A percentile compares a stretch with the other conserved stretches of the same genome.
These are phyloP conservation scores for Calocybe cyanea DNA, from an alignment of 768 basidiomycete genomes.

Conservation along the genomic window DNA sequence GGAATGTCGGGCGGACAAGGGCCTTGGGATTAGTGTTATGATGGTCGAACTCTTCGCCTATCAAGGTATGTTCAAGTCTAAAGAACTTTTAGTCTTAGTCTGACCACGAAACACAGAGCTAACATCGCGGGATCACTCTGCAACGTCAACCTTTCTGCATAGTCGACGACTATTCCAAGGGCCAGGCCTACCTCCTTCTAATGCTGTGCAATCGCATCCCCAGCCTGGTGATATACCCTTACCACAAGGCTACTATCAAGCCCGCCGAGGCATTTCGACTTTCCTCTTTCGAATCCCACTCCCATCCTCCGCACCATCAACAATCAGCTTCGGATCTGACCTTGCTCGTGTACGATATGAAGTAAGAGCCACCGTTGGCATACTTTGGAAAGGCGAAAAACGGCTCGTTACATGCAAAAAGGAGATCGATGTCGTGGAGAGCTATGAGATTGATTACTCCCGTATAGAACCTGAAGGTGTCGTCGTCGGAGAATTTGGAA, in stretches of 20 bases:
- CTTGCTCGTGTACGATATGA: slow-evolving; percentile 72
- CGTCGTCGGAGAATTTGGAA: slow-evolving; percentile 73
- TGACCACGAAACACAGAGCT: slow-evolving; percentile 46
- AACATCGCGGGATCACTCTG: slow-evolving; percentile 74
- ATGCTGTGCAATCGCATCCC: slow-evolving; percentile 69
- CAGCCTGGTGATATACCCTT: slow-evolving; percentile 54
- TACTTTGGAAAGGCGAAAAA: slow-evolving; percentile 73
- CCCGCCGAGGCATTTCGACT: slow-evolving; percentile 70
- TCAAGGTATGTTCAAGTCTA: slow-evolving; percentile 46
- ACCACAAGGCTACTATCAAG: slow-evolving; percentile 64
- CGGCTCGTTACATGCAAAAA: slow-evolving; percentile 61
- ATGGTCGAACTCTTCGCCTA: slow-evolving; percentile 75
- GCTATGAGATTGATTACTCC: slow-evolving; percentile 34
- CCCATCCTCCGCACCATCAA: slow-evolving; percentile 62
- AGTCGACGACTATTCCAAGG: slow-evolving; percentile 74
- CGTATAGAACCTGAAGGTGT: slow-evolving; percentile 51
- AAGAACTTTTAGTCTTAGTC: neutral
- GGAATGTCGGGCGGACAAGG: slow-evolving; percentile 71
- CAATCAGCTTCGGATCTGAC: slow-evolving; percentile 67
- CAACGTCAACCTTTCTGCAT: slow-evolving; percentile 74
- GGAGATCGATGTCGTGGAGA: slow-evolving; percentile 64
- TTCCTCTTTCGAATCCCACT: slow-evolving; percentile 80
- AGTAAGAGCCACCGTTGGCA: slow-evolving; percentile 66
- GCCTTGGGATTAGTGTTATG: slow-evolving; percentile 70
- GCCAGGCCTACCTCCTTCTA: slow-evolving; percentile 77